These are phyloP conservation scores for Sphaceloma murrayae DNA, from an alignment of 2,329 filamentous ascomycete genomes.

Conservation along the genomic window DNA sequence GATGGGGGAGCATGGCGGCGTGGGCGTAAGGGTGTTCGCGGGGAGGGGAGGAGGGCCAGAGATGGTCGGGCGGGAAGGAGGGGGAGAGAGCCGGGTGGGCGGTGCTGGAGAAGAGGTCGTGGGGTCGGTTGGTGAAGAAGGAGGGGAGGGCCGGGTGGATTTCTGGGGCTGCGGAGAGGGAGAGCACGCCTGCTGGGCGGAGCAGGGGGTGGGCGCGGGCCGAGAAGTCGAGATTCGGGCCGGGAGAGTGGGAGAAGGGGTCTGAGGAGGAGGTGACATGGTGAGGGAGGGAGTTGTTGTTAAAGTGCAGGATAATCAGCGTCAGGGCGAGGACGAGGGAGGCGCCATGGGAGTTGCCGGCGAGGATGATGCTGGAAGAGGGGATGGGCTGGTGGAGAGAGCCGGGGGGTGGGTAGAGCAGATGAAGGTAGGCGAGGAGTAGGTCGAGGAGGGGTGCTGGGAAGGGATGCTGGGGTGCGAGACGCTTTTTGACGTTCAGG, in stretches of 20 bases:
- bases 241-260: constrained; percentile 3
- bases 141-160: not conserved
- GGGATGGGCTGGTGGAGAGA: constrained; percentile 35
- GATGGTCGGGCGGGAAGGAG: not conserved
- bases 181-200: constrained; percentile 4
- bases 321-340: constrained; percentile 35
- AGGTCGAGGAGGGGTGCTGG: constrained; percentile 39
- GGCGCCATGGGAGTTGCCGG: constrained; percentile 40
- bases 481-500: constrained; percentile 38
- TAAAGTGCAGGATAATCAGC: constrained; percentile 29
- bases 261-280: not conserved
- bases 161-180: constrained; percentile 3
- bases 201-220: not conserved
- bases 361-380: constrained; percentile 36
- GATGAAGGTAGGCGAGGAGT: constrained; percentile 39
- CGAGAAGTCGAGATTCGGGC: not conserved
- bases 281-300: not conserved
- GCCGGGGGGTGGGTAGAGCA: constrained; percentile 36
- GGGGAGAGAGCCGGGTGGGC: not conserved
- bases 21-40: constrained; percentile 12
- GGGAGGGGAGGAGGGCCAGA: constrained; percentile 11
- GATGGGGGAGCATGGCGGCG: constrained; percentile 5
- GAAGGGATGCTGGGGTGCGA: constrained; percentile 41
- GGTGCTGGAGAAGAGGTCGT: constrained; percentile 9
- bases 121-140: not conserved